Evolutionary conservation across 73 alveolate species (phyloP), one percentile per base, ranked within the genome.

Genomic region (Paramecium caudatum): DNA sequence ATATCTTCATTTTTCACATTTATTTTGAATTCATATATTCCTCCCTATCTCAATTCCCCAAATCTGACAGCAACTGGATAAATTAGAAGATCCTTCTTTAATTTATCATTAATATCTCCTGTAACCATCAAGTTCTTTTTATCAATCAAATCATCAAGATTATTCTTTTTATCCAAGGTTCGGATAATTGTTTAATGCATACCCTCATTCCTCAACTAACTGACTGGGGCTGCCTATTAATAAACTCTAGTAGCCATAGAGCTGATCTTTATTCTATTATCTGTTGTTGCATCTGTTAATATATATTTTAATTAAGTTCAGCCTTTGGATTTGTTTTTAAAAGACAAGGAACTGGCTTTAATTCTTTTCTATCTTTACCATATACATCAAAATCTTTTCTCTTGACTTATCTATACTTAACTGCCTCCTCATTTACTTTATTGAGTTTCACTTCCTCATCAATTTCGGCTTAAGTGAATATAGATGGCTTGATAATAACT

Each of bases 81-180:
- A 50, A 95, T 88, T 80, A 39, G 49, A 4, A 69, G 32, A 48
- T 90, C 94, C 88, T 93, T 95, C 62, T 93, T 91, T 27, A 92
- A 88, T 21, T 98, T 97, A 86, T 97, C 99, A 63, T 97, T 96
- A n/a, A 97, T 91, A 74, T 95, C 99, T 9, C 98, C 92, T 6
- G 99, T 96, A 21, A 97, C 97, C 99, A 97, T 97, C 34, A 97
- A 90, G 91, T 97, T 97, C 19, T 97, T 96, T 91, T 96, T 95
- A 82, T 95, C 95, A 82, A 96, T 96, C 94, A 97, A 94, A 87
- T 97, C 99, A 45, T 96, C 97, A 50, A 97, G 95, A 12, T 98
- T 97, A 82, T 97, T 94, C 69, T 97, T 93, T 91, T 97, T 96
- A 82, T 97, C 97, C 61, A 97, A 93, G 7, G 99, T 98, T 69